Evolutionary conservation across 2,329 filamentous ascomycete species (phyloP).

Genomic region (Monosporascus sp.): DNA sequence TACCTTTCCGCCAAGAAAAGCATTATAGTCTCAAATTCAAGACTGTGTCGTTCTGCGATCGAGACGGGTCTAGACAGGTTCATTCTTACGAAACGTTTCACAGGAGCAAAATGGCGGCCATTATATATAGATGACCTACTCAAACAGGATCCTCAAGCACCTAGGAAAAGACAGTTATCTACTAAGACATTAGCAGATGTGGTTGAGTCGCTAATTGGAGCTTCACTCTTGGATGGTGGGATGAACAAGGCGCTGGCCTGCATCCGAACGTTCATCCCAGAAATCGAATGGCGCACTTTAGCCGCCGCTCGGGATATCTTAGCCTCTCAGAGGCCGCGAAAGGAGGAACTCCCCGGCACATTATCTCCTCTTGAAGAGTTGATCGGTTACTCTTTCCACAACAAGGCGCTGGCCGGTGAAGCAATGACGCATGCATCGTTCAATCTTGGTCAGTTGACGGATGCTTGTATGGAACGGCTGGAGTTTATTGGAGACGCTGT

Average conservation of each 20-base stretch:
- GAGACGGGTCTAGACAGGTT: constrained; percentile 63
- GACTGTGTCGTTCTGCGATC: constrained; percentile 61
- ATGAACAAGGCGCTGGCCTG: constrained; percentile 57
- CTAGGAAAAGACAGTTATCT: constrained; percentile 25
- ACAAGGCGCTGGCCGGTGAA: constrained; percentile 66
- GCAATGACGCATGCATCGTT: constrained; percentile 73
- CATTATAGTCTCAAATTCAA: constrained; percentile 66
- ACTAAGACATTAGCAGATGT: constrained; percentile 84
- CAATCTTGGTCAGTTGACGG: constrained; percentile 29
- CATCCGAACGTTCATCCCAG: constrained; percentile 60
- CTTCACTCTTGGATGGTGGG: constrained; percentile 65
- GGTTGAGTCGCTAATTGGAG: constrained; percentile 78
- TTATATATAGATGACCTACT: constrained; percentile 47
- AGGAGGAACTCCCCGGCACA: constrained; percentile 31
- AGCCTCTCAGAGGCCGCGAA: constrained; percentile 32
- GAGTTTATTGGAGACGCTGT: constrained; percentile 87
- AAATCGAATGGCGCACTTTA: constrained; percentile 49
- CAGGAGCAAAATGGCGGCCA: constrained; percentile 66
- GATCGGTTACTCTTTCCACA: constrained; percentile 66
- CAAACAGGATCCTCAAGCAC: constrained; percentile 1
- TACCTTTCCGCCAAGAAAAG: constrained; percentile 66
- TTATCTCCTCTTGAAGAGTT: constrained; percentile 55
- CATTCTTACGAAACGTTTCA: constrained; percentile 65
- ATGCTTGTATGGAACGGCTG: constrained; percentile 60
- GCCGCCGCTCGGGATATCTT: constrained; percentile 36